Evolutionary conservation across 768 basidiomycete species (phyloP).

Genomic region (Pulveroboletus sp.): DNA sequence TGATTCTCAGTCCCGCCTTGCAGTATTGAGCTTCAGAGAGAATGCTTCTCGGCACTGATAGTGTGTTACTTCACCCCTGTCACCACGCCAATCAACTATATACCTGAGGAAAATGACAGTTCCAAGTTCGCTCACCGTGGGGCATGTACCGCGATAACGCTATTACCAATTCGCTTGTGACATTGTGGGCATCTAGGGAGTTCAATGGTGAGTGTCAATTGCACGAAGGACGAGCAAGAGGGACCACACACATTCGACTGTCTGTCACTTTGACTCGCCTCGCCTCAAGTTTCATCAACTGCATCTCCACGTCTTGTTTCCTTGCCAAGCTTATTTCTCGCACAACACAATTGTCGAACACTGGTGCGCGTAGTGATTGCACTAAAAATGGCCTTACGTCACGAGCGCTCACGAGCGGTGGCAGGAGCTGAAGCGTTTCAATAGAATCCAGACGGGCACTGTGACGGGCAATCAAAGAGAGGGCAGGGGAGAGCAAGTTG

Average conservation of each 20-base stretch:
- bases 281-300: constrained; percentile 72
- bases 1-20: constrained; percentile 12
- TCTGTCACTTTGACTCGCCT: constrained; percentile 88
- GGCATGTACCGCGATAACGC: constrained; percentile 90
- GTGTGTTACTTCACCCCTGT: constrained; percentile 93
- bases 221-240: neutral
- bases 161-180: constrained; percentile 89
- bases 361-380: constrained; percentile 61
- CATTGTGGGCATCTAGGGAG: constrained; percentile 85
- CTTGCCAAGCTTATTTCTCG: constrained; percentile 71
- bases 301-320: constrained; percentile 71
- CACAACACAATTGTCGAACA: constrained; percentile 68
- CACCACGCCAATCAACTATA: neutral
- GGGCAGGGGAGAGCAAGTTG: constrained; percentile 73
- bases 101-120: neutral
- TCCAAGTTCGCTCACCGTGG: constrained; percentile 57
- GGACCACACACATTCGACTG: constrained; percentile 71
- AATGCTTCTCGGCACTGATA: constrained; percentile 93
- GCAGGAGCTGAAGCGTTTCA: constrained; percentile 81
- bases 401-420: constrained; percentile 83
- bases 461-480: constrained; percentile 86
- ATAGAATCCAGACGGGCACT: constrained; percentile 78
- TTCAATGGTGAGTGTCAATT: neutral
- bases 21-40: constrained; percentile 50
- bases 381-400: constrained; percentile 78